Evolutionary conservation across 2,329 filamentous ascomycete species (phyloP), one percentile per base, ranked within the genome.

Genomic region (Chaetomium olivaceum): DNA sequence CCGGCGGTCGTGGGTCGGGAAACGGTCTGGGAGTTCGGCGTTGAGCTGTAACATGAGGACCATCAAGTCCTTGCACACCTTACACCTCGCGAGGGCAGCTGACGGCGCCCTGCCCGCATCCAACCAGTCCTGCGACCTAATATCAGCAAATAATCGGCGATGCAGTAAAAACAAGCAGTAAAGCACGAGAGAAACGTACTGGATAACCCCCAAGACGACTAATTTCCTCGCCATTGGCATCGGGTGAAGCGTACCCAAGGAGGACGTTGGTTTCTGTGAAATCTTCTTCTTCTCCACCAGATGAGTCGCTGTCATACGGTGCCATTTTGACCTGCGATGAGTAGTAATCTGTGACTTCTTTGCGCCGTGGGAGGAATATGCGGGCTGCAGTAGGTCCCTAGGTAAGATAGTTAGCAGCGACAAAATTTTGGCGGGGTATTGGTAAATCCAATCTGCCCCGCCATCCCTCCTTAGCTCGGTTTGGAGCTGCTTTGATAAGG

Each of bases 1-100:
- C 68, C 94, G 87, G 71, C 95, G 85, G 74, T 97, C 92, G 77
- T 98, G 92, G 63, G 89, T 88, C 1, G 93, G 91, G 74, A 97
- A 97, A 58, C 87, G 85, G 63, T 94, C 90, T 16, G 93, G 93
- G 3, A 98, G 84, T 75, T 97, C 93, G 73, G 88, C 93, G 77
- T 99, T 92, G 31, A 99, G 85, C 77, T 99, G 93, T 56, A 99
- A 85, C 3, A 99, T 85, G 12, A 98, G 84, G 1, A 87, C 89
- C 87, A 97, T 92, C 61, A 92, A 79, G 61, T 88, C 86, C 71
- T 92, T 91, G 86, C 95, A 99, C 70, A 91, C 85, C 78, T 91
- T 92, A 81, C 95, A 99, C 78, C 89, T 90, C 25, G 91, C 92
- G 11, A 96, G 84, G 0, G 89, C 82, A 27, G 90, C 90, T 1